Evolutionary conservation across 2,329 filamentous ascomycete genomes (phyloP), one percentile per base, ranked within the genome.

Genomic region (Curvularia eragrostidis): DNA sequence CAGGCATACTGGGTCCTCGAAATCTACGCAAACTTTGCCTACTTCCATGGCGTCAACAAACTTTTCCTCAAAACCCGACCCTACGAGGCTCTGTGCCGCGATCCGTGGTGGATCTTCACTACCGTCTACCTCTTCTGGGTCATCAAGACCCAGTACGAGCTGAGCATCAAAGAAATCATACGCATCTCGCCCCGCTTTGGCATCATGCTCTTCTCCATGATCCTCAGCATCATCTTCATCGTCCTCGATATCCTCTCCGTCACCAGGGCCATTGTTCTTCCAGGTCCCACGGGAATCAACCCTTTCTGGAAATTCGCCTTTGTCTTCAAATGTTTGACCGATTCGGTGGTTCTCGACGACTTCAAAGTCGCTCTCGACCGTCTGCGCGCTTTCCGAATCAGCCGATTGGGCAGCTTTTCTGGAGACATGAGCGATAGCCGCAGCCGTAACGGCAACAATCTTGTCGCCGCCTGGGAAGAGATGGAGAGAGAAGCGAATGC

Each of bases 71-170:
- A 76, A 3, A 87, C 85, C 0, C 75, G 86, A 18, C 86, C 86
- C 0, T 82, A 83, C 49, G 87, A 89, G 70, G 84, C 85, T 2
- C 69, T 88, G 1, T 87, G 85, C 65, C 81, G 86, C 9, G 87
- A 89, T 62, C 87, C 87, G 0, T 89, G 87, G 87, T 89, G 87
- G 87, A 82, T 89, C 18, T 86, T 87, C 62, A 87, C 86, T 0
- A 84, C 82, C 1, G 65, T 82, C 58, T 84, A 80, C 21, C 77
- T 90, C 3, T 84, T 89, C 70, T 88, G 82, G 78, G 86, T 86
- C 44, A 88, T 89, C 69, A 86, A 85, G 57, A 81, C 78, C 26
- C 81, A 85, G 42, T 89, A 89, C 72, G 83, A 85, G 46, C 84
- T 89, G 61, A 80, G 80, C 2, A 73, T 85, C 30, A 67, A 80